Conservation (phyloP, 768 basidiomycete genomes). For the Lactarius sanguifluus region DNA sequence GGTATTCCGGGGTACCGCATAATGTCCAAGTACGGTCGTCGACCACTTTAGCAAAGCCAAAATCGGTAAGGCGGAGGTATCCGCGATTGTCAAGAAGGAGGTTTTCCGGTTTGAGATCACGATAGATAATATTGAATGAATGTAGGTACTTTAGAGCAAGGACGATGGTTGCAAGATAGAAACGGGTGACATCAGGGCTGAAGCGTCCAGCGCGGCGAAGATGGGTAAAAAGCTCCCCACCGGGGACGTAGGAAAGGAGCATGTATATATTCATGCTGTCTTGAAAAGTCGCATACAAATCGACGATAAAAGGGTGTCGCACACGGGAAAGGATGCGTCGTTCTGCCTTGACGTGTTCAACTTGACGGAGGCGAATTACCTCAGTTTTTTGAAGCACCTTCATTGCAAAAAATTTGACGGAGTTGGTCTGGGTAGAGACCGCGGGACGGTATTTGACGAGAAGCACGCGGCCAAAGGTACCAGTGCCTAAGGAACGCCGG, state of each 20-base stretch:
- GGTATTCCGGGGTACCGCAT: constrained; percentile 94
- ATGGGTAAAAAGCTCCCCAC: constrained; percentile 96
- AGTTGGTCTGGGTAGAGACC: constrained; percentile 45
- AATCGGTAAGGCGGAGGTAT: constrained; percentile 94
- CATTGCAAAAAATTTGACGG: constrained; percentile 75
- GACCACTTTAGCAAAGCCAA: constrained; percentile 97
- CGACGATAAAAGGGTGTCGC: constrained; percentile 94
- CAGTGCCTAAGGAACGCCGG: constrained; percentile 64
- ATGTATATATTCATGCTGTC: constrained; percentile 98
- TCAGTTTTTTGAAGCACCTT: constrained; percentile 87
- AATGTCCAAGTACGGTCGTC: constrained; percentile 98
- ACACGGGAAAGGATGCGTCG: constrained; percentile 90
- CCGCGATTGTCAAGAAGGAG: constrained; percentile 92
- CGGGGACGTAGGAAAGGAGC: constrained; percentile 94
- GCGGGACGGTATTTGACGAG: constrained; percentile 72
- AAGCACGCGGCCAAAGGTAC: constrained; percentile 93
- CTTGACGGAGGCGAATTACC: constrained; percentile 87
- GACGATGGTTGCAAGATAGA: constrained; percentile 95
- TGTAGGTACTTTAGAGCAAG: constrained; percentile 94
- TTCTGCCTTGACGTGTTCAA: constrained; percentile 97
- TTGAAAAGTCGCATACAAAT: constrained; percentile 93
- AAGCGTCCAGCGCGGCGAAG: constrained; percentile 92
- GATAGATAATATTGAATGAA: constrained; percentile 96
- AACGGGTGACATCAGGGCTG: constrained; percentile 95
- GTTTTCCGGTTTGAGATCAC: constrained; percentile 98